Percentiles rank a stretch among this genome's conserved stretches.
Evolutionary conservation across 139 green algal species (phyloP).

Genomic region (Chlamydomonas incerta): DNA sequence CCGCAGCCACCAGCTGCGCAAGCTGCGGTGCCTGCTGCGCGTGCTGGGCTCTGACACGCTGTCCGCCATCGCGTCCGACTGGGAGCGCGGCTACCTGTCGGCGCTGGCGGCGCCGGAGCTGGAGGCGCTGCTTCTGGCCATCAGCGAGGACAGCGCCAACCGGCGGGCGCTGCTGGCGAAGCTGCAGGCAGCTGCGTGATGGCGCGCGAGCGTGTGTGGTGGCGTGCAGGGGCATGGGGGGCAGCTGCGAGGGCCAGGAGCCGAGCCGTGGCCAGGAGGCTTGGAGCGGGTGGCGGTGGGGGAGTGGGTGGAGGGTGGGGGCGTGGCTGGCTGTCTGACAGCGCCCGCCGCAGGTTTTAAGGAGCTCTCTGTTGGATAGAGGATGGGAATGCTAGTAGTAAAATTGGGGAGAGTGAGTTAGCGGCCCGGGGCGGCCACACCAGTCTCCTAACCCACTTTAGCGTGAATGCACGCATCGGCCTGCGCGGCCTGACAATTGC

Average conservation of each 20-base stretch:
- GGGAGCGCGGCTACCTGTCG: slow-evolving; percentile 4
- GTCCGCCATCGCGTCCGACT: background rate
- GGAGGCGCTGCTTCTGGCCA: slow-evolving; percentile 22
- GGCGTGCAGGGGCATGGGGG: background rate
- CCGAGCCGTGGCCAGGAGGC: background rate
- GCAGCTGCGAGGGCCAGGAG: background rate
- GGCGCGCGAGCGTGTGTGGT: background rate
- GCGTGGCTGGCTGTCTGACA: too few relatives aligned
- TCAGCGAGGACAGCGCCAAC: background rate
- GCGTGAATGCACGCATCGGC: too few relatives aligned
- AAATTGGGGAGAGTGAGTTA: too few relatives aligned
- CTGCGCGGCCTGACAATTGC: too few relatives aligned
- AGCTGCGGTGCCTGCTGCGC: slow-evolving; percentile 20
- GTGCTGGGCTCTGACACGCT: background rate
- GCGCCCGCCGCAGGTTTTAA: too few relatives aligned
- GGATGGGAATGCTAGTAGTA: too few relatives aligned
- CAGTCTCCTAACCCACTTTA: too few relatives aligned
- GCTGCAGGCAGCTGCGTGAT: background rate
- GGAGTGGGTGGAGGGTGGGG: too few relatives aligned
- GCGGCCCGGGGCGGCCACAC: too few relatives aligned
- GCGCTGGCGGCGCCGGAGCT: slow-evolving; percentile 7
- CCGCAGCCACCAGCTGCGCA: background rate
- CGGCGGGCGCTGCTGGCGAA: slow-evolving; percentile 20
- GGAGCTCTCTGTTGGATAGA: too few relatives aligned
- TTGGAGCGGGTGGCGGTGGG: background rate